phyloP scores from a whole-genome alignment of 2,329 filamentous ascomycete species.

The Pseudogymnoascus sp. region DNA sequence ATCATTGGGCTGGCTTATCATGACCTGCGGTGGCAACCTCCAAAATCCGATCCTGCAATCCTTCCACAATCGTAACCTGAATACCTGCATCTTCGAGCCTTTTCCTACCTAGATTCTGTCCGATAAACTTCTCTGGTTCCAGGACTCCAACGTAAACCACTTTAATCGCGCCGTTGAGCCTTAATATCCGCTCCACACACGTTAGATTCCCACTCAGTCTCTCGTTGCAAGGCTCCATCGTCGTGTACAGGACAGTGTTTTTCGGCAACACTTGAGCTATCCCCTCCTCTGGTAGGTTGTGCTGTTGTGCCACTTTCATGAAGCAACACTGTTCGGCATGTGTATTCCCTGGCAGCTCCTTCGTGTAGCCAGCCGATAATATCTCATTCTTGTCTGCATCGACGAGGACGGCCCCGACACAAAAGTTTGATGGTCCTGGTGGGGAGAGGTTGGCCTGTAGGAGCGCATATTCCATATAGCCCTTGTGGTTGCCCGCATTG shows the following conservation, averaged over 20 bases:
- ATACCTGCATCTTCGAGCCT: slow-evolving; percentile 67
- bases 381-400: slow-evolving; percentile 47
- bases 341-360: slow-evolving; percentile 86
- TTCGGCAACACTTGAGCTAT: slow-evolving; percentile 44
- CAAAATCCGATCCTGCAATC: slow-evolving; percentile 74
- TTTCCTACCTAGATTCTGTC: slow-evolving; percentile 64
- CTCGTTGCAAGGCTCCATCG: slow-evolving; percentile 77
- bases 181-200: slow-evolving; percentile 72
- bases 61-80: slow-evolving; percentile 61
- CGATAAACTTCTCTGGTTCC: slow-evolving; percentile 87
- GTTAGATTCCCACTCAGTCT: slow-evolving; percentile 65
- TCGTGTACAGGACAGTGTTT: slow-evolving; percentile 68
- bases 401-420: slow-evolving; percentile 85
- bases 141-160: slow-evolving; percentile 80
- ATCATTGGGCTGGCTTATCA: slow-evolving; percentile 24
- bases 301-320: slow-evolving; percentile 53
- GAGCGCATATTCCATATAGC: slow-evolving; percentile 64
- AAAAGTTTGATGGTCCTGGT: slow-evolving; percentile 82
- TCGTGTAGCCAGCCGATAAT: slow-evolving; percentile 77
- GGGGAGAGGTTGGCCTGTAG: slow-evolving; percentile 70
- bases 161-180: slow-evolving; percentile 45
- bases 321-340: slow-evolving; percentile 94
- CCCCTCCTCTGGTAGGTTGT: slow-evolving; percentile 43
- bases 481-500: slow-evolving; percentile 18
- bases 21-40: slow-evolving; percentile 79